Conservation (phyloP, 75 land plant species). For the Pseudotsuga menziesii region DNA sequence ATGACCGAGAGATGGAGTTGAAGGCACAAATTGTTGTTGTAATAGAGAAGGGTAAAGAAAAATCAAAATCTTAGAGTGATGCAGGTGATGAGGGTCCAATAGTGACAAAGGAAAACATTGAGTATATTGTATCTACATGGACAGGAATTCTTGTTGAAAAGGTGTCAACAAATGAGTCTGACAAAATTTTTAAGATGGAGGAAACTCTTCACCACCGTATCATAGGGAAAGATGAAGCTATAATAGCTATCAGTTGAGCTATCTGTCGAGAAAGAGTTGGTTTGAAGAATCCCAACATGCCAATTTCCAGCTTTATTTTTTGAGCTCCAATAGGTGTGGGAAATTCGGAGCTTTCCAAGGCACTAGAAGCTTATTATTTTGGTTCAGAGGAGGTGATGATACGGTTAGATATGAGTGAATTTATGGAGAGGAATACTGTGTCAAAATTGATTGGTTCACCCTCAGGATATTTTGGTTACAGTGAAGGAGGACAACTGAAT, state of each 20-base stretch:
- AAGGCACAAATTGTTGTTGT: constrained; percentile 39
- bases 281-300: constrained; percentile 53
- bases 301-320: constrained; percentile 60
- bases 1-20: constrained; percentile 47
- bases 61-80: constrained; percentile 40
- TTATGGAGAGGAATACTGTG: constrained; percentile 62
- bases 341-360: constrained; percentile 60
- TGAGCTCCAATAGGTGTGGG: constrained; percentile 65
- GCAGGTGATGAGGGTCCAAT: constrained; percentile 32
- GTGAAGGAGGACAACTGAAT: constrained; percentile 55
- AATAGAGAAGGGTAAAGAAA: constrained; percentile 42
- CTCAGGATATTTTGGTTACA: constrained; percentile 60
- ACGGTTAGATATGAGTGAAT: constrained; percentile 55
- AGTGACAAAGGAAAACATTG: constrained; percentile 39
- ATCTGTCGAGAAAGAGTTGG: constrained; percentile 50
- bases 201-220: constrained; percentile 48
- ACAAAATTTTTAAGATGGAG: constrained; percentile 50
- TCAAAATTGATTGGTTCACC: constrained; percentile 62
- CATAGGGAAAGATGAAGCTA: constrained; percentile 57
- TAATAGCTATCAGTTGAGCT: constrained; percentile 54
- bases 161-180: constrained; percentile 51
- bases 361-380: constrained; percentile 49
- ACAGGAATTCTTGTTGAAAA: constrained; percentile 61
- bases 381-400: constrained; percentile 61
- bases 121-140: constrained; percentile 51